Conservation (phyloP, 768 basidiomycete genomes). For the Glaciozyma antarctica region DNA sequence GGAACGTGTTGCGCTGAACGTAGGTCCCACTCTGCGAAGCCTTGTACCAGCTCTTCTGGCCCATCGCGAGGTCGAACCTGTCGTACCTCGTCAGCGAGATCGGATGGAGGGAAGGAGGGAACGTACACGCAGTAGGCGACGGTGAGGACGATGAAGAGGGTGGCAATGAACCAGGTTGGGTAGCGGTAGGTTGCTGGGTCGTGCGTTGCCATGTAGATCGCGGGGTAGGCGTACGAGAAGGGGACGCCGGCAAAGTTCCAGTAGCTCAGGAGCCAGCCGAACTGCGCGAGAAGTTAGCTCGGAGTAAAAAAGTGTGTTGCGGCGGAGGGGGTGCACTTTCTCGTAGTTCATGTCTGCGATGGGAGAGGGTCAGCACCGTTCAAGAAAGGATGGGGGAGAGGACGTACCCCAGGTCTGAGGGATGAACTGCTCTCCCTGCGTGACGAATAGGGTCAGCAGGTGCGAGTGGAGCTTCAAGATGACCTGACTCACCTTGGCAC, state of each 20-base stretch:
- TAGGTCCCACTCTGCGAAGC: constrained; percentile 58
- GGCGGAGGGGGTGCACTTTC: constrained; percentile 47
- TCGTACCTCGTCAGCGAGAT: background rate
- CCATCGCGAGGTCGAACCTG: constrained; percentile 89
- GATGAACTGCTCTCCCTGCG: constrained; percentile 61
- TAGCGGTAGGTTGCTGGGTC: constrained; percentile 79
- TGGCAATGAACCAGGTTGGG: constrained; percentile 61
- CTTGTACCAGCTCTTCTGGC: constrained; percentile 94
- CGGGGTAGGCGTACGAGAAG: constrained; percentile 94
- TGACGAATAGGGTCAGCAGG: background rate
- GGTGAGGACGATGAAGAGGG: constrained; percentile 65
- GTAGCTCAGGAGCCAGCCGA: constrained; percentile 34
- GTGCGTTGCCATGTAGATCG: constrained; percentile 94
- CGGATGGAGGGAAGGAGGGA: background rate
- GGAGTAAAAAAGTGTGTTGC: background rate
- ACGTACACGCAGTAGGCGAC: constrained; percentile 78
- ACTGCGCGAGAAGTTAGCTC: constrained; percentile 5
- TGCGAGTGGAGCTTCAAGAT: constrained; percentile 2
- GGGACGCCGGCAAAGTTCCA: constrained; percentile 62
- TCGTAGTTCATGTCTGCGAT: constrained; percentile 76
- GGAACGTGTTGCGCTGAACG: constrained; percentile 70
- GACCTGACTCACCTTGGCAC: constrained; percentile 39
- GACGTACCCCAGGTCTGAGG: constrained; percentile 82
- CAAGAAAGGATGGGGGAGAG: background rate
- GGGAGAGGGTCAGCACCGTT: background rate